Percentiles rank a stretch among this genome's conserved stretches.
Conservation (phyloP, 2,329 filamentous ascomycete genomes). For the Thyridium curvatum region DNA sequence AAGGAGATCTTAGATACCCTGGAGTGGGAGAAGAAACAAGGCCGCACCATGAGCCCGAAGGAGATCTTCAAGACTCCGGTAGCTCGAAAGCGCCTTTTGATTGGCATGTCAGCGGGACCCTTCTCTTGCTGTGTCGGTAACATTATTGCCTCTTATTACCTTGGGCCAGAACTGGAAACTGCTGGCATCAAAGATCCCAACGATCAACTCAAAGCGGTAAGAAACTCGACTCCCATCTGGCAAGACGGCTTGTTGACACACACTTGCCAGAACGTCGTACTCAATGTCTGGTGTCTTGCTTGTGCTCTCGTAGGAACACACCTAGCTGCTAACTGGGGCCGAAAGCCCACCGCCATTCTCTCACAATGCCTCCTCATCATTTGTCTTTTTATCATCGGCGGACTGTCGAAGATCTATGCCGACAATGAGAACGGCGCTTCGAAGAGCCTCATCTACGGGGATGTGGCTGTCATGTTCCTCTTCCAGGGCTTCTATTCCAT, state of each 20-base stretch:
- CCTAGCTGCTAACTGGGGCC: conserved; percentile 32
- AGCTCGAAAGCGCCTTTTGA: conserved; percentile 28
- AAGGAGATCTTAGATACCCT: conserved; percentile 41
- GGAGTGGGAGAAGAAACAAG: conserved; percentile 34
- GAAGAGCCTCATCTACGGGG: conserved; percentile 25
- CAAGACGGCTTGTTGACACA: conserved; percentile 9
- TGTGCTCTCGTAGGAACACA: conserved; percentile 35
- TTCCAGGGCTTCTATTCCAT: conserved; percentile 45
- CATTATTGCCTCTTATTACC: conserved; percentile 32
- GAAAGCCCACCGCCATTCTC: conserved; percentile 34
- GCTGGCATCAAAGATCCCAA: conserved; percentile 36
- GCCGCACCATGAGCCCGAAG: conserved; percentile 21
- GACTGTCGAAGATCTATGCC: conserved; percentile 34
- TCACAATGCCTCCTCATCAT: conserved; percentile 28
- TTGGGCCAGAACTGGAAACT: conserved; percentile 33
- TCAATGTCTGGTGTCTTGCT: conserved; percentile 43
- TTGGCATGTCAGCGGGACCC: conserved; percentile 22
- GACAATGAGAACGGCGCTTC: conserved; percentile 15
- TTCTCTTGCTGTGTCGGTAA: conserved; percentile 18
- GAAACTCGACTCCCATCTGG: too few relatives aligned
- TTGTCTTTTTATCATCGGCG: conserved; percentile 45
- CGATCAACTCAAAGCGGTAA: conserved; percentile 33
- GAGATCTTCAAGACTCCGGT: conserved; percentile 28
- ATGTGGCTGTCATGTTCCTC: conserved; percentile 42
- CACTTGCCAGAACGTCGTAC: conserved; percentile 40